A percentile compares a stretch with the other conserved stretches of the same genome.
Evolutionary conservation across 441 rosid species (phyloP).

Genomic region (Erysimum cheiri): DNA sequence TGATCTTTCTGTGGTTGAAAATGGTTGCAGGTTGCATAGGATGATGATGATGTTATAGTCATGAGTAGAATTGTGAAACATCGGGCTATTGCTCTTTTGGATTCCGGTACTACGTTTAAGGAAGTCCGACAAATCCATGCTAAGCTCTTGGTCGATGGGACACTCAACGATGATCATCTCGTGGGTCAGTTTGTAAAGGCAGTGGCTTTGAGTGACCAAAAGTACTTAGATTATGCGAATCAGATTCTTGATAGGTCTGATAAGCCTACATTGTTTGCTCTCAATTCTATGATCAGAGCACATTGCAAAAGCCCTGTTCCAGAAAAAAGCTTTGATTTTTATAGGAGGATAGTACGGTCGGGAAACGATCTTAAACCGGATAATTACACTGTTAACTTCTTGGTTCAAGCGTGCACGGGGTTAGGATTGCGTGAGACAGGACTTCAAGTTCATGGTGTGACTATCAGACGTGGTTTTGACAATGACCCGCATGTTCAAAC

Average conservation of each 20-base stretch:
- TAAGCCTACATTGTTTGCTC: conserved; percentile 56
- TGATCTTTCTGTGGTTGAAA: neutral
- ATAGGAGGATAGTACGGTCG: conserved; percentile 47
- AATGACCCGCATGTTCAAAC: conserved; percentile 58
- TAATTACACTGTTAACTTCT: conserved; percentile 66
- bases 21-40: conserved; percentile 23
- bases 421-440: conserved; percentile 45
- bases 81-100: conserved; percentile 38
- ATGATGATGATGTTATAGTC: conserved; percentile 30
- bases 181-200: conserved; percentile 60
- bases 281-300: conserved; percentile 67
- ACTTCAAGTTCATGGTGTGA: conserved; percentile 47
- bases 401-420: conserved; percentile 58
- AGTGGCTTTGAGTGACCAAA: conserved; percentile 54
- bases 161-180: conserved; percentile 51
- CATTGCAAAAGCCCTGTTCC: conserved; percentile 55
- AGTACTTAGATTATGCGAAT: conserved; percentile 49
- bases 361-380: conserved; percentile 47
- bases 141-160: conserved; percentile 52
- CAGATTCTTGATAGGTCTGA: conserved; percentile 53
- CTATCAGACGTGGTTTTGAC: conserved; percentile 55
- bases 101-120: conserved; percentile 37
- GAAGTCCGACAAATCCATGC: conserved; percentile 62
- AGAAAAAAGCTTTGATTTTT: conserved; percentile 51
- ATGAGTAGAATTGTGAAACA: conserved; percentile 43